These are phyloP conservation scores for Cinchona pubescens DNA, from an alignment of 257 asterid genomes.

Conservation along the genomic window DNA sequence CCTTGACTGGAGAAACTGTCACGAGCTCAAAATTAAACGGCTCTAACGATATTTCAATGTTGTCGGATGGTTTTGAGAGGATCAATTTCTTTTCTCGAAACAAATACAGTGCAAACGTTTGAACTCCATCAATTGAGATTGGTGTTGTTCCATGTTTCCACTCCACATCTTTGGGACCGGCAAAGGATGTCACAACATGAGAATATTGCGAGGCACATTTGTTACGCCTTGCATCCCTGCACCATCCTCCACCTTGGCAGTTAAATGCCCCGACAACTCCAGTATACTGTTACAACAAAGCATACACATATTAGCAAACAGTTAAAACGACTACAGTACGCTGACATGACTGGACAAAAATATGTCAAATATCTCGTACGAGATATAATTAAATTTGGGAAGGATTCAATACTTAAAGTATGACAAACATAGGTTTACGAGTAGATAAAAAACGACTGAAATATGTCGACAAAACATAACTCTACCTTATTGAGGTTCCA, in stretches of 20 bases:
- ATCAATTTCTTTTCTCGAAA: constrained; percentile 31
- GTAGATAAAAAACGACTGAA: too few species aligned
- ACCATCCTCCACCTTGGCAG: constrained; percentile 99
- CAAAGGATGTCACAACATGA: constrained; percentile 41
- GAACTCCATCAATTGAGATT: constrained; percentile 15
- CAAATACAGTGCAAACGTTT: constrained; percentile 31
- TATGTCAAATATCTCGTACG: too few species aligned
- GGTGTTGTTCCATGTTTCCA: constrained; percentile 40
- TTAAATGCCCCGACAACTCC: constrained; percentile 89
- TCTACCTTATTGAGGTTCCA: constrained; percentile 90
- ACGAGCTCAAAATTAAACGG: constrained; percentile 41
- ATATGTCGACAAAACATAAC: too few species aligned
- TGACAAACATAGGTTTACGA: too few species aligned
- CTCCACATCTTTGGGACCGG: constrained; percentile 60
- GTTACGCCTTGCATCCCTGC: constrained; percentile 68
- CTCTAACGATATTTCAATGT: constrained; percentile 19
- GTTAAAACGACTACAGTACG: too few species aligned
- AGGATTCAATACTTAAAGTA: too few species aligned
- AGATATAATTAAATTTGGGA: too few species aligned
- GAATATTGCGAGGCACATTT: constrained; percentile 67
- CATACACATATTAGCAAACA: too few species aligned
- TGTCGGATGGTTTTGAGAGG: constrained; percentile 27
- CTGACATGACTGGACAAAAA: too few species aligned
- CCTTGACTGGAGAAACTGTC: constrained; percentile 27
- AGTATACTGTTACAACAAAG: constrained; percentile 45